Evolutionary conservation across 768 basidiomycete species (phyloP).

Genomic region (Termitomyces sp.): DNA sequence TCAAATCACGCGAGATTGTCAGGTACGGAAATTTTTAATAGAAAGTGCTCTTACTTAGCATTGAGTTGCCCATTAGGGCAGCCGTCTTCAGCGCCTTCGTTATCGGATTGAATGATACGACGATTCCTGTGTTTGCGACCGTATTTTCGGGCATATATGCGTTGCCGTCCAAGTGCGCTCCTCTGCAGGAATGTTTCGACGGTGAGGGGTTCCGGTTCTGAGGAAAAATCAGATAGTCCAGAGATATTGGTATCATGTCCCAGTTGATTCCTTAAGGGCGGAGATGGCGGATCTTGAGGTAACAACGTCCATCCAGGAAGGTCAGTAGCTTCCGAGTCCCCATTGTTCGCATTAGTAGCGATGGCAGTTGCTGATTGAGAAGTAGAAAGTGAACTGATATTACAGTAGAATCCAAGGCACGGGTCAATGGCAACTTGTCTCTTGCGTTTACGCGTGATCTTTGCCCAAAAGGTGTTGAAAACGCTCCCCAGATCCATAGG

Average conservation of each 20-base stretch:
- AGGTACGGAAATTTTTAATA: background rate
- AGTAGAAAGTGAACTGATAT: conserved; percentile 4
- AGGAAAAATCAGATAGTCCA: conserved; percentile 2
- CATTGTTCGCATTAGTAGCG: background rate
- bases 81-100: conserved; percentile 4
- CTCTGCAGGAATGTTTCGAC: conserved; percentile 26
- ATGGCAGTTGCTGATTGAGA: background rate
- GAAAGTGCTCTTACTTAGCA: background rate
- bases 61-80: background rate
- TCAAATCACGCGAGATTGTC: background rate
- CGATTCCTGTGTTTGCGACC: conserved; percentile 12
- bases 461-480: conserved; percentile 16
- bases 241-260: background rate
- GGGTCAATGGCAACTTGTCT: conserved; percentile 44
- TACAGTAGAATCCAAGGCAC: conserved; percentile 33
- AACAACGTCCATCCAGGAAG: background rate
- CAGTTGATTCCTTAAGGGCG: background rate
- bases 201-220: conserved; percentile 15
- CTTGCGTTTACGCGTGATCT: conserved; percentile 43
- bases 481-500: background rate
- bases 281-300: background rate
- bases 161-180: conserved; percentile 2
- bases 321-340: background rate
- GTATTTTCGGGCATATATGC: conserved; percentile 15
- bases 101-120: conserved; percentile 11